A percentile compares a stretch with the other conserved stretches of the same genome.
These are phyloP conservation scores for Neofusicoccum cordaticola DNA, from an alignment of 2,329 filamentous ascomycete genomes.

Conservation along the genomic window DNA sequence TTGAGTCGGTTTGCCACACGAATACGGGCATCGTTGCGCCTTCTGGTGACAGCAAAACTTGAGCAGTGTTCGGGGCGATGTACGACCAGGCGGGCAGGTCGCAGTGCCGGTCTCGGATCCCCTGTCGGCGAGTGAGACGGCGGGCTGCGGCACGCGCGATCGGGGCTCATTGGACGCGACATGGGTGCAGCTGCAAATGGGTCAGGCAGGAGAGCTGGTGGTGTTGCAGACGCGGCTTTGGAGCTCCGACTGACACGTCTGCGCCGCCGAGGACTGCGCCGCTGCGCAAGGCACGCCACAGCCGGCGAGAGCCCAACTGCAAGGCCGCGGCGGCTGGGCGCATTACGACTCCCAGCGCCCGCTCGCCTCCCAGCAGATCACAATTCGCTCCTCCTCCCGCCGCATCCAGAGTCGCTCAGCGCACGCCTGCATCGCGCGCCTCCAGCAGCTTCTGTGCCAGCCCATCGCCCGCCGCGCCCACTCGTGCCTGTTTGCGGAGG, in stretches of 20 bases:
- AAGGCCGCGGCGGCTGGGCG: conserved; percentile 5
- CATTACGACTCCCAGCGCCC: conserved; percentile 9
- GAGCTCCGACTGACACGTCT: conserved; percentile 8
- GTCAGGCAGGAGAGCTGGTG: background rate
- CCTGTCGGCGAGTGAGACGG: conserved; percentile 4
- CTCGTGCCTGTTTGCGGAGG: conserved; percentile 10
- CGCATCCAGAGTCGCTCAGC: background rate
- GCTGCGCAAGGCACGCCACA: conserved; percentile 13
- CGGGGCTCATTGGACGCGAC: background rate
- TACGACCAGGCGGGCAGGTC: conserved; percentile 5
- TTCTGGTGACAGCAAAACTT: background rate
- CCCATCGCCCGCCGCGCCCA: background rate
- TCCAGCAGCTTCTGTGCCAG: background rate
- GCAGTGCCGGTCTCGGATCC: conserved; percentile 2
- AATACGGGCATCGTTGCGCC: background rate
- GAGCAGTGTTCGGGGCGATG: background rate
- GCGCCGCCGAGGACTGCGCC: conserved; percentile 10
- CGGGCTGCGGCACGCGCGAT: background rate
- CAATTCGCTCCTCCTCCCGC: background rate
- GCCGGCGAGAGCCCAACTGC: conserved; percentile 11
- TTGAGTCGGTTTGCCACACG: background rate
- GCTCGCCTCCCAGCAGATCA: conserved; percentile 12
- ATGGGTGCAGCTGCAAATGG: conserved; percentile 3
- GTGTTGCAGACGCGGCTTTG: conserved; percentile 7
- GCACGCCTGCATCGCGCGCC: background rate